Percentiles rank a stretch among this genome's conserved stretches.
Conservation (phyloP, 257 asterid species). For the Nicotiana benthamiana region DNA sequence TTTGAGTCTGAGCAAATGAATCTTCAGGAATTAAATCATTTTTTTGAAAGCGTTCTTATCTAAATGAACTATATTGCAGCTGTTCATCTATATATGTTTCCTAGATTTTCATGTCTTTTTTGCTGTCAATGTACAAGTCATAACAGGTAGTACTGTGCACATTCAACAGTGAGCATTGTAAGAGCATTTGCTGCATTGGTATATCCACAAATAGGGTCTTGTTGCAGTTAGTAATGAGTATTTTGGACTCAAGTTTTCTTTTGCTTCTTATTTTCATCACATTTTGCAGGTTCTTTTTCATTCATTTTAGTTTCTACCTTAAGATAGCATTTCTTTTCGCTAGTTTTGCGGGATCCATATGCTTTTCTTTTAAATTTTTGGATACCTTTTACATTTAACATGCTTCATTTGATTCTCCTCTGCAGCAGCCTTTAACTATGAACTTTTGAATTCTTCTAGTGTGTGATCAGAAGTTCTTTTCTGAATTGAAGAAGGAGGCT, state of each 20-base stretch:
- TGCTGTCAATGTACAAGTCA: not conserved
- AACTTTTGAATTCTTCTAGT: slow-evolving; percentile 29
- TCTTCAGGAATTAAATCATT: not conserved
- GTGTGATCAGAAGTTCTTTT: slow-evolving; percentile 76
- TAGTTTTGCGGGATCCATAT: not conserved
- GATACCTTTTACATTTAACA: not conserved
- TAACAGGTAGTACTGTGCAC: not conserved
- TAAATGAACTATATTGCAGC: not conserved
- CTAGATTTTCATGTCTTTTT: not conserved
- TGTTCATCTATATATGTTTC: not conserved
- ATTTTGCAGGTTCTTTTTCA: not conserved
- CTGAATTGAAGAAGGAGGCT: slow-evolving; percentile 75
- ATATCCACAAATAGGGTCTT: not conserved
- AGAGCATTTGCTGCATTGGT: not conserved
- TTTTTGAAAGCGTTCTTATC: not conserved
- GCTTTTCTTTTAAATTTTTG: not conserved
- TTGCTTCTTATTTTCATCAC: not conserved
- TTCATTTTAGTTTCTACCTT: not conserved
- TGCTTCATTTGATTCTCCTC: not conserved
- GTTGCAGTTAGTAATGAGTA: not conserved
- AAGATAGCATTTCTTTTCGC: not conserved
- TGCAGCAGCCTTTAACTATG: not conserved
- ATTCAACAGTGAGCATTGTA: not conserved
- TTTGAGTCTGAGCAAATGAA: not conserved
- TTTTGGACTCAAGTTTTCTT: not conserved